phyloP scores from a whole-genome alignment of 306 rosid species.

The Pyrus communis region DNA sequence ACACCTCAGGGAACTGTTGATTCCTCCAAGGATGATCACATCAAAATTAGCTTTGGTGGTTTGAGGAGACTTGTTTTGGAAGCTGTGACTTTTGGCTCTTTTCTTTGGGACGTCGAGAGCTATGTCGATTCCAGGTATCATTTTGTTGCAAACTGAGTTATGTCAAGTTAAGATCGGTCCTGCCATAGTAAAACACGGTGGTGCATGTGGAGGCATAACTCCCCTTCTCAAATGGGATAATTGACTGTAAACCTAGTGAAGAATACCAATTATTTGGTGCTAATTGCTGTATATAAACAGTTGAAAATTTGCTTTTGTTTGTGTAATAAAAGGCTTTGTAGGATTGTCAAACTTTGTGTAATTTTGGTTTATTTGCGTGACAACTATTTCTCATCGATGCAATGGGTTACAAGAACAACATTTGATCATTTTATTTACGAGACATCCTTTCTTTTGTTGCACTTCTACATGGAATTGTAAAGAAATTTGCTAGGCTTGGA shows the following conservation, averaged over 20 bases:
- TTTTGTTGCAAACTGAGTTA: constrained; percentile 54
- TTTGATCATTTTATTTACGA: background rate
- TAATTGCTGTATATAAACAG: constrained; percentile 23
- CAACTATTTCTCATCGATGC: background rate
- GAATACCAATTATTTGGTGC: constrained; percentile 2
- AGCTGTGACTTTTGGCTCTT: constrained; percentile 86
- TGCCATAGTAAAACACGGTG: constrained; percentile 1
- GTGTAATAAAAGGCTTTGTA: background rate
- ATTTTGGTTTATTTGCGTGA: background rate
- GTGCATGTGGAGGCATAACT: constrained; percentile 1
- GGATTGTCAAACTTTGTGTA: background rate
- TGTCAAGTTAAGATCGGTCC: background rate
- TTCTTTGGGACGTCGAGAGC: constrained; percentile 95
- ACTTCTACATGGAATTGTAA: background rate
- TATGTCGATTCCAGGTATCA: constrained; percentile 84
- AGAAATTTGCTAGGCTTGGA: constrained; percentile 17
- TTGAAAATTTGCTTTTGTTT: background rate
- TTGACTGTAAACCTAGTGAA: constrained; percentile 13
- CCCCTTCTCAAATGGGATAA: constrained; percentile 11
- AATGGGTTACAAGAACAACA: background rate
- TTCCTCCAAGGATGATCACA: constrained; percentile 55
- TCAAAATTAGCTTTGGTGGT: constrained; percentile 80
- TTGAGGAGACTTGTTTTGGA: constrained; percentile 77
- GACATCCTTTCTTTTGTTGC: background rate
- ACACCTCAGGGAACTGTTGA: constrained; percentile 58